A percentile compares a stretch with the other conserved stretches of the same genome.
phyloP scores from a whole-genome alignment of 2,329 filamentous ascomycete species.

The Kalaharituber pfeilii region DNA sequence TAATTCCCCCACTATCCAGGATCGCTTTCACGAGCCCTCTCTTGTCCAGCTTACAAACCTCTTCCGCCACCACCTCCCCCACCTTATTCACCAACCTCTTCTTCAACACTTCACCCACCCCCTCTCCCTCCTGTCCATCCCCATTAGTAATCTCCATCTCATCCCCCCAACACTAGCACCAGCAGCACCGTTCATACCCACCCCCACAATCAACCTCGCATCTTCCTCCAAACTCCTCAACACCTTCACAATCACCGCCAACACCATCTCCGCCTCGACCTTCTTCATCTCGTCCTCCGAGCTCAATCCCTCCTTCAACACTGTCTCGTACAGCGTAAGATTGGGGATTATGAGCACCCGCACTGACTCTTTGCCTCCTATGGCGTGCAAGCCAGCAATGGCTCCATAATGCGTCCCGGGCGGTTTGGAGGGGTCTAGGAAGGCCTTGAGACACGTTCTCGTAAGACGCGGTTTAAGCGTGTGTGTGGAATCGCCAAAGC shows the following conservation, averaged over 20 bases:
- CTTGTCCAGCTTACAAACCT: constrained; percentile 28
- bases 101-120: constrained; percentile 13
- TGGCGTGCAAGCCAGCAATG: constrained; percentile 57
- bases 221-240: constrained; percentile 38
- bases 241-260: constrained; percentile 39
- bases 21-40: constrained; percentile 27
- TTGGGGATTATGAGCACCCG: constrained; percentile 48
- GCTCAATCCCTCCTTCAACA: constrained; percentile 38
- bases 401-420: constrained; percentile 79
- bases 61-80: constrained; percentile 28
- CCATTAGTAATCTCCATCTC: constrained; percentile 25
- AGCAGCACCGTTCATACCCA: not conserved
- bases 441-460: constrained; percentile 80
- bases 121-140: constrained; percentile 25
- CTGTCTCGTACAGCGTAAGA: constrained; percentile 43
- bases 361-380: constrained; percentile 53
- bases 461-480: constrained; percentile 76
- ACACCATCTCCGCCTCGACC: constrained; percentile 43
- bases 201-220: not conserved
- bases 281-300: constrained; percentile 36
- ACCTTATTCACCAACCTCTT: not conserved
- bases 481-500: constrained; percentile 64
- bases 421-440: constrained; percentile 71
- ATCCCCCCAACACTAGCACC: too few species aligned
- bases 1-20: constrained; percentile 25